A percentile compares a stretch with the other conserved stretches of the same genome.
These are phyloP conservation scores for Thalassia testudinum DNA, from an alignment of 116 monocot genomes.

Conservation along the genomic window DNA sequence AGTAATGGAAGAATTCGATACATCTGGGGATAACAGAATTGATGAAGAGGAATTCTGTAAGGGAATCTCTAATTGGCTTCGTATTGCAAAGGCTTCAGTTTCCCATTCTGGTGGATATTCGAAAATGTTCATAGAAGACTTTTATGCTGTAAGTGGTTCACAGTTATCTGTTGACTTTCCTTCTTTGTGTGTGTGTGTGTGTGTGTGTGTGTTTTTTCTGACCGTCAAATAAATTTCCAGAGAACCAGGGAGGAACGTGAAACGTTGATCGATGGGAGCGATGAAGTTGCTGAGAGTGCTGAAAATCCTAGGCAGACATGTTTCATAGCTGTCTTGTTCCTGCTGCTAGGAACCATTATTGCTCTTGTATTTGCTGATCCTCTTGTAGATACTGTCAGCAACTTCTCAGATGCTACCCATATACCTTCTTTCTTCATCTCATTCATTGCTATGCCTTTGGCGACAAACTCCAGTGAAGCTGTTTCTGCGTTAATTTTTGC, in stretches of 20 bases:
- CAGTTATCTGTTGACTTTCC: neutral
- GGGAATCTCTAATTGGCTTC: slow-evolving; percentile 64
- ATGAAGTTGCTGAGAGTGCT: slow-evolving; percentile 50
- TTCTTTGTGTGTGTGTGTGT: no score
- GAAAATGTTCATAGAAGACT: slow-evolving; percentile 43
- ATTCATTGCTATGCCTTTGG: slow-evolving; percentile 96
- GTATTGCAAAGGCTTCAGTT: slow-evolving; percentile 38
- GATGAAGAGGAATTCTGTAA: slow-evolving; percentile 49
- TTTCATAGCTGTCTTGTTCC: slow-evolving; percentile 40
- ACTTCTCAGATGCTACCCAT: slow-evolving; percentile 74
- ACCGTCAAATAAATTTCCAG: slow-evolving; percentile 18
- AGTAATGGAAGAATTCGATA: slow-evolving; percentile 90
- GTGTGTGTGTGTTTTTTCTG: neutral
- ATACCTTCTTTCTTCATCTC: slow-evolving; percentile 99
- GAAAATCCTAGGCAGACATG: slow-evolving; percentile 37
- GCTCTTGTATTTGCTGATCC: slow-evolving; percentile 88
- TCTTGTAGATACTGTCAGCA: slow-evolving; percentile 85
- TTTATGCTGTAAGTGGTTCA: slow-evolving; percentile 44
- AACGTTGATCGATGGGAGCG: slow-evolving; percentile 33
- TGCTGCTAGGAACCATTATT: slow-evolving; percentile 66
- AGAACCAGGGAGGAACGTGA: slow-evolving; percentile 63
- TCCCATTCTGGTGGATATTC: slow-evolving; percentile 30
- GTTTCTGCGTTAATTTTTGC: slow-evolving; percentile 95
- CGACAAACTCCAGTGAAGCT: slow-evolving; percentile 96
- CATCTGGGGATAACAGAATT: slow-evolving; percentile 37